Evolutionary conservation across 345 rosid genomes (phyloP), one percentile per base, ranked within the genome.

Genomic region (Hibiscus syriacus): DNA sequence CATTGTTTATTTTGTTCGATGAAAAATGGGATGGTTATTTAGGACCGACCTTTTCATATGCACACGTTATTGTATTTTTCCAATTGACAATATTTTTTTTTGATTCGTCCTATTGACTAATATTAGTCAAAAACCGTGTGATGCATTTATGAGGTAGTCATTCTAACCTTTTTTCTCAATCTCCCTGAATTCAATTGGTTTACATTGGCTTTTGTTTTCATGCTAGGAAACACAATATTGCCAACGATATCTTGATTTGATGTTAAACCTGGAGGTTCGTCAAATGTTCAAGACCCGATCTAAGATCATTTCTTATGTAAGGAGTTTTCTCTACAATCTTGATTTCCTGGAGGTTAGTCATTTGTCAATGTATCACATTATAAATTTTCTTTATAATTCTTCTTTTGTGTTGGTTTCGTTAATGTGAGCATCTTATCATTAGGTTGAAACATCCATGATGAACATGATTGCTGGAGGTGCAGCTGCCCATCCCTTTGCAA

Each of bases 361-460:
- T 60, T 60, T 32, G 2, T 75, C 4, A 8, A 9, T 26, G 11
- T n/a, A n/a, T 49, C 23, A 29, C 16, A 23, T n/a, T 9, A n/a
- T 52, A 25, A 29, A 38, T 23, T n/a, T 14, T 22, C 19, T 32
- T 5, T 0, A 57, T 55, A 19, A 55, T 43, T 66, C 30, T 53
- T 55, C 5, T n/a, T n/a, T n/a, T n/a, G n/a, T n/a, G n/a, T n/a
- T 14, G n/a, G 17, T 50, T 1, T 3, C 27, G 8, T 45, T 58
- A 27, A 59, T 20, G 30, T 59, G 48, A 34, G 3, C 12, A 50
- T 67, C 34, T 64, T 16, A 25, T 52, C 39, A 30, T 4, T 72
- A 91, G 98, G 99, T 89, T 57, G 99, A 94, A 76, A 94, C 99
- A 48, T 96, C 98, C 63, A 91, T 91, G 97, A 87, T 94, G 98